Base-by-base conservation (phyloP, 129 eudicot genomes). In the Chrysanthemum lavandulifolium region DNA sequence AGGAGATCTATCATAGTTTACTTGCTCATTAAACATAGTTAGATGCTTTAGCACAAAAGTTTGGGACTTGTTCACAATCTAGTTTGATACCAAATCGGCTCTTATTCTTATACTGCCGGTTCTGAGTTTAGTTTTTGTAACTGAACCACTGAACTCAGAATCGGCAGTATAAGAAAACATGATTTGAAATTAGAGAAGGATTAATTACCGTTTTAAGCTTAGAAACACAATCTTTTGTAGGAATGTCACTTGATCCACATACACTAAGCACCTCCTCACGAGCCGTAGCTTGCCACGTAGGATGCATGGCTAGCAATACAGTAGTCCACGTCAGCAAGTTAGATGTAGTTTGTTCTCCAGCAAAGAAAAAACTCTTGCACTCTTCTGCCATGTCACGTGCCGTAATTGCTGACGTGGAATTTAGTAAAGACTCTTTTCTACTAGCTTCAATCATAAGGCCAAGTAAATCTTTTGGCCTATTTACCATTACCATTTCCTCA, bases 321-420 rank as follows among this genome's bases (percentile, higher is more conserved):
- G 92, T 83, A 15, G 96, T 87, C 98, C 98, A 93, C 71, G 98
- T 93, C 82, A 93, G 87, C 89, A 89, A 60, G 75, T 93, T 93
- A 48, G 98, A 76, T 59, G 98, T 93, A 36, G 98, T 93, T 6
- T 93, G 96, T 69, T 87, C 88, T 43, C 98, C 98, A 64, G 96
- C 98, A 36, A 89, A 86, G 88, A 87, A 93, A 72, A 93, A 85
- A 50, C 86, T 85, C 82, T 93, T 93, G 82, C 98, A 93, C 84
- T 93, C 98, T 81, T 93, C 98, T 0, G 88, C 95, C 9, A 93
- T 88, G 86, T 93, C 98, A 74, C 77, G 69, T 13, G 80, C 72
- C 0, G 96, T 87, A 11, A 93, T 89, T 13, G 66, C 63, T 49
- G 50, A 25, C 16, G 79, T 52, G 29, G 76, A 60, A 81, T 69